phyloP scores from a whole-genome alignment of 2,329 filamentous ascomycete genomes.

The Colletotrichum melonis region DNA sequence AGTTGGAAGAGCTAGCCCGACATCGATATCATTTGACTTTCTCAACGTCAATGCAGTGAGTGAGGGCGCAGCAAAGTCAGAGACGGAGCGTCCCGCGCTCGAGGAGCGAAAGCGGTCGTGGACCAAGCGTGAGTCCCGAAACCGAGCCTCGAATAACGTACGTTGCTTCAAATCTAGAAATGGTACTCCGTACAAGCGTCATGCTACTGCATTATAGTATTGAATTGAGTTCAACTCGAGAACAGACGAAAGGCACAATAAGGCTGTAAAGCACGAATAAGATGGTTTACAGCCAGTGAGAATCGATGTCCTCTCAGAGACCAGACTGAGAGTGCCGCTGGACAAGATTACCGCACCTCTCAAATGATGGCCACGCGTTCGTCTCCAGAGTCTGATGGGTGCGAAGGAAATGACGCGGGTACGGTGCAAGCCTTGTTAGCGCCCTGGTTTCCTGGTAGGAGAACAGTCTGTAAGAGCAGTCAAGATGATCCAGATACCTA shows the following conservation, averaged over 20 bases:
- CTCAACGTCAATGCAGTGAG: conserved; percentile 1
- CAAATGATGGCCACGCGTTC: conserved; percentile 6
- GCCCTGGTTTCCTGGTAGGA: not conserved
- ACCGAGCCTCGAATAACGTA: not conserved
- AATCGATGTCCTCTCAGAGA: not conserved
- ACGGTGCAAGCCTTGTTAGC: not conserved
- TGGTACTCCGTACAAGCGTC: not conserved
- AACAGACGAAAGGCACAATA: conserved; percentile 7
- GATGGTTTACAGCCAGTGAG: conserved; percentile 4
- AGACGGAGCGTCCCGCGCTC: not conserved
- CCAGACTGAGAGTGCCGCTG: not conserved
- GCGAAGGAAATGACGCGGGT: not conserved
- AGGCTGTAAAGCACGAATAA: conserved; percentile 1
- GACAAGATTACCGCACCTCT: not conserved
- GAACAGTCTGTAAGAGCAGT: not conserved
- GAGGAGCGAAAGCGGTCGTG: not conserved
- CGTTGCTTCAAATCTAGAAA: not conserved
- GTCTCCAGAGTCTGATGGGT: not conserved
- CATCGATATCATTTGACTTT: conserved; percentile 14
- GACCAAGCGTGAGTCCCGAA: not conserved
- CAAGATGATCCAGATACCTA: not conserved
- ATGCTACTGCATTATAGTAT: not conserved
- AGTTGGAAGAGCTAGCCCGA: not conserved
- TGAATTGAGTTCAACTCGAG: not conserved
- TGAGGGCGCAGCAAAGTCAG: not conserved